These are phyloP conservation scores for Cladophialophora immunda DNA, from an alignment of 2,329 filamentous ascomycete genomes.

Conservation along the genomic window DNA sequence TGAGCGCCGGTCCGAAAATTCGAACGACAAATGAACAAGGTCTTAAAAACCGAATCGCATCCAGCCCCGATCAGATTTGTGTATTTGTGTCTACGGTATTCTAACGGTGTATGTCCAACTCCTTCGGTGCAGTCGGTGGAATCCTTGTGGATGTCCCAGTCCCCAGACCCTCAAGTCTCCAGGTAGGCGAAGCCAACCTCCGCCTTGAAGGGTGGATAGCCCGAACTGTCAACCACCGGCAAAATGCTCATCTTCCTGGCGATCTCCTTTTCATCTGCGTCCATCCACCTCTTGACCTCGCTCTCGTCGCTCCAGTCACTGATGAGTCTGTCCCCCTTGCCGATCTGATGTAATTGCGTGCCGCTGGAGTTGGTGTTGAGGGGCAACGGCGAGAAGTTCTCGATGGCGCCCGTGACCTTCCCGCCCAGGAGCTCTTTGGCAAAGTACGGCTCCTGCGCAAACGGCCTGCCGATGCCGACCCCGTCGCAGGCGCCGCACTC, in stretches of 20 bases:
- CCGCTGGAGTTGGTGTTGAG: slow-evolving; percentile 36
- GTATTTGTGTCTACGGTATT: slow-evolving; percentile 7
- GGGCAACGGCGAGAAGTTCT: slow-evolving; percentile 37
- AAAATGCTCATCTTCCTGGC: slow-evolving; percentile 38
- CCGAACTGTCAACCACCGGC: slow-evolving; percentile 48
- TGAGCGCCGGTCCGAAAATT: slow-evolving; percentile 12
- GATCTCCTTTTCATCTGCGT: slow-evolving; percentile 38
- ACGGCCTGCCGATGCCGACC: slow-evolving; percentile 36
- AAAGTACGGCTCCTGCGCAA: slow-evolving; percentile 37
- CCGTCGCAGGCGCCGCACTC: slow-evolving; percentile 32
- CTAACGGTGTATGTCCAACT: slow-evolving; percentile 8
- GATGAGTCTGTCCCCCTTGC: slow-evolving; percentile 28
- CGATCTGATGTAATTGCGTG: slow-evolving; percentile 39
- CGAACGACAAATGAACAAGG: slow-evolving; percentile 20
- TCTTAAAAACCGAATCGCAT: slow-evolving; percentile 2
- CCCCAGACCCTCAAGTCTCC: slow-evolving; percentile 9
- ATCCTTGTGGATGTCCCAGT: background rate
- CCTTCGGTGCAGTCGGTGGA: background rate
- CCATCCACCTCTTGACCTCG: slow-evolving; percentile 39
- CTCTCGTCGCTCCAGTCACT: slow-evolving; percentile 40
- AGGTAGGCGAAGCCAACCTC: slow-evolving; percentile 37
- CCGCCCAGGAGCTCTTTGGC: slow-evolving; percentile 35
- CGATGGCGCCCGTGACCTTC: slow-evolving; percentile 33
- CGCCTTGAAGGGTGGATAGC: slow-evolving; percentile 42
- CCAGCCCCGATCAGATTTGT: slow-evolving; percentile 3